Base-by-base conservation (phyloP, 2,329 filamentous ascomycete species). In the Penicillium sp. region DNA sequence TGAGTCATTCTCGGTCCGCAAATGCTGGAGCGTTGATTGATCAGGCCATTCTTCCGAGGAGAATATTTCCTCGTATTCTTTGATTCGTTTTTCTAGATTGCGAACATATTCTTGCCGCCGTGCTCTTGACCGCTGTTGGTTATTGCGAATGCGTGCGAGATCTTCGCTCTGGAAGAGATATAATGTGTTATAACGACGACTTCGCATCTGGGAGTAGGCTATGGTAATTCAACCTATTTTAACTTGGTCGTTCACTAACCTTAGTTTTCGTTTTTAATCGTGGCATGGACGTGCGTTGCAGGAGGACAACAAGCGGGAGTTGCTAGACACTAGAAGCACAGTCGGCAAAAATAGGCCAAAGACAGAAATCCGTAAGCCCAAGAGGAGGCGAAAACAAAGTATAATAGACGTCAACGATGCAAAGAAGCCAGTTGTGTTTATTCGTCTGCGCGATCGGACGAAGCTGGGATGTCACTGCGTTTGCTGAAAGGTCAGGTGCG, bases 11-110 rank as follows among this genome's bases (percentile, higher is more conserved):
- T 59, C 56, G 3, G 56, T 15, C 37, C 59, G 57, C 1, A 60
- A 19, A 42, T 40, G 44, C 8, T 59, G 49, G 24, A 65, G 47
- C 54, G n/a, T 26, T 57, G 56, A 37, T 57, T 33, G 38, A 38
- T 13, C 45, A 58, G 42, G 47, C 17, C 9, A 47, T 24, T 47
- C 44, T 4, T 22, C 38, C 33, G 30, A 26, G 33, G 51, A 37
- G 51, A 54, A 26, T 24, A 38, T 54, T 38, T 54, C 17, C 33
- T 68, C 60, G 37, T 56, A 54, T 44, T 53, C 57, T 42, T 56
- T 55, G 42, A 63, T 22, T 64, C 53, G 42, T 66, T 63, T 28
- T 64, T 62, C 49, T 65, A 60, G 33, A 22, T 53, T 19, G 53
- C 59, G 57, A 35, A 62, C 47, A 50, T 59, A 62, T 37, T 59